phyloP scores from a whole-genome alignment of 257 asterid species.

The Jacaranda copaia region DNA sequence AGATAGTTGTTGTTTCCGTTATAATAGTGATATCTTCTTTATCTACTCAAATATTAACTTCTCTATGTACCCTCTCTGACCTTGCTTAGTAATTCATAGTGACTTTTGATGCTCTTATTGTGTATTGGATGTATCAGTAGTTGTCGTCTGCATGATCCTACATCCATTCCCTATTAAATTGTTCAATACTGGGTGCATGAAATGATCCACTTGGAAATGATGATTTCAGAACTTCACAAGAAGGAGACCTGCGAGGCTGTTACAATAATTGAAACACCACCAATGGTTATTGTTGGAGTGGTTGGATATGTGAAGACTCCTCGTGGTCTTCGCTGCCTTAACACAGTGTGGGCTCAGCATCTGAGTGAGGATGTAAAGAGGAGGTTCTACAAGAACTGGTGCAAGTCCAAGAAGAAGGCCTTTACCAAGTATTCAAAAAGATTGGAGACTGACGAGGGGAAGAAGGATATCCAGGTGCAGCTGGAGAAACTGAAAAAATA shows the following conservation, averaged over 20 bases:
- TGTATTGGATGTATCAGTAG: not conserved
- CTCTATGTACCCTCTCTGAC: not conserved
- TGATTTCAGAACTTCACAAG: slow-evolving; percentile 64
- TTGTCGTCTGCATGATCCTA: not conserved
- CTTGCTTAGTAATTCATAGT: not conserved
- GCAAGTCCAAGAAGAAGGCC: slow-evolving; percentile 75
- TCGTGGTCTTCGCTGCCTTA: slow-evolving; percentile 67
- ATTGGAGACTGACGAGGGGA: slow-evolving; percentile 64
- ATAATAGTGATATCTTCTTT: not conserved
- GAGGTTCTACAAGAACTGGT: slow-evolving; percentile 77
- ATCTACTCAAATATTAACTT: not conserved
- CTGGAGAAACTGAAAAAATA: slow-evolving; percentile 64
- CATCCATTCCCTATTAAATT: not conserved
- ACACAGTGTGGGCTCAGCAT: slow-evolving; percentile 76
- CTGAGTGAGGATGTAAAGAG: slow-evolving; percentile 69
- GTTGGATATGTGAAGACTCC: slow-evolving; percentile 73
- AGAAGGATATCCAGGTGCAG: slow-evolving; percentile 62
- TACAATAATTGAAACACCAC: slow-evolving; percentile 63
- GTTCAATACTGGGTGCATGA: not conserved
- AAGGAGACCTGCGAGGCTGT: slow-evolving; percentile 75
- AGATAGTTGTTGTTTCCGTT: not conserved
- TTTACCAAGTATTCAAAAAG: slow-evolving; percentile 56
- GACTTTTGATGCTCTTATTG: not conserved
- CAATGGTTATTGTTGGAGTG: slow-evolving; percentile 70
- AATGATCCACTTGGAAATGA: not conserved